These are phyloP conservation scores for Bipolaris oryzae DNA, from an alignment of 2,329 filamentous ascomycete genomes.

Conservation along the genomic window DNA sequence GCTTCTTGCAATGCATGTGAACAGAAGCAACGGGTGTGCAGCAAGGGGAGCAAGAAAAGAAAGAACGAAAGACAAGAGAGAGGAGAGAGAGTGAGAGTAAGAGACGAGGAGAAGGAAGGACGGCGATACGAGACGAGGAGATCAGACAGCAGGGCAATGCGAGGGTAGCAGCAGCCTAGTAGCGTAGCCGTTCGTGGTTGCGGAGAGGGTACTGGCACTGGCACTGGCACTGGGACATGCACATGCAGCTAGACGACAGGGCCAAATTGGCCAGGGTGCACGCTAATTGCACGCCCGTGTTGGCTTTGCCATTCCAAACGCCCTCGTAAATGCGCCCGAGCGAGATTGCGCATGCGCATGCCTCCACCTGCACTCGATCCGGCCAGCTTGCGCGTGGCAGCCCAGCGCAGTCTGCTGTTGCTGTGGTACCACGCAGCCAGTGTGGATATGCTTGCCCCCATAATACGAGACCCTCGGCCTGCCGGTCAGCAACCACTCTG, in stretches of 20 bases:
- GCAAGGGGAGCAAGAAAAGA: neutral
- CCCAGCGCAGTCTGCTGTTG: too few species aligned
- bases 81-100: too few species aligned
- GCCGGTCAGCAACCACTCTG: neutral
- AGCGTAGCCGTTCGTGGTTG: slow-evolving; percentile 9
- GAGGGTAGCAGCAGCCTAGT: slow-evolving; percentile 1
- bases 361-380: slow-evolving; percentile 12
- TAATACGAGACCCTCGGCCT: neutral
- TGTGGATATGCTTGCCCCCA: neutral
- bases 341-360: slow-evolving; percentile 8
- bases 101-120: too few species aligned
- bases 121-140: neutral
- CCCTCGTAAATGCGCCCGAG: neutral
- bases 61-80: neutral
- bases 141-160: neutral
- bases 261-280: slow-evolving; percentile 17
- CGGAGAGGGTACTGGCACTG: neutral
- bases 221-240: too few species aligned
- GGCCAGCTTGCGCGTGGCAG: neutral
- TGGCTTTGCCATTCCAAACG: slow-evolving; percentile 3
- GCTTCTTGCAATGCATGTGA: neutral
- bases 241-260: neutral
- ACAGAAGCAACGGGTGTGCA: neutral
- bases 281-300: slow-evolving; percentile 14
- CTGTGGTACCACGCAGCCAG: neutral